Evolutionary conservation across 176 grass and related monocot species (phyloP).

Genomic region (Triticum monococcum): DNA sequence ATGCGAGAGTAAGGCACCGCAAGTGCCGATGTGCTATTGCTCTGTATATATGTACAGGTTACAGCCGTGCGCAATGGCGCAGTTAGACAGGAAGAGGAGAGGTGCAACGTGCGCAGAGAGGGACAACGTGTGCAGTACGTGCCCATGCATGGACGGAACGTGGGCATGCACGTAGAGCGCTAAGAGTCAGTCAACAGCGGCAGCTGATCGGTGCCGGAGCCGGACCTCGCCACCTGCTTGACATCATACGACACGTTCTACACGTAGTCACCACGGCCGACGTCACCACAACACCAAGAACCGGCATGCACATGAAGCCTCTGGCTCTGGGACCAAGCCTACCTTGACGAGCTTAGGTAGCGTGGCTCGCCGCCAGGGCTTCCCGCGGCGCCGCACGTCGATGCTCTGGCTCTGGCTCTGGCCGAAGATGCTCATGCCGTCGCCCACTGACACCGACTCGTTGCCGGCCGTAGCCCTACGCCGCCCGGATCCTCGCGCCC

Average conservation of each 20-base stretch:
- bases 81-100: too few species aligned
- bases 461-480: not conserved
- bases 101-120: too few species aligned
- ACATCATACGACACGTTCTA: constrained; percentile 20
- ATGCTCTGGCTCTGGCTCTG: constrained; percentile 43
- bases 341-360: constrained; percentile 43
- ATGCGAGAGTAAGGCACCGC: too few species aligned
- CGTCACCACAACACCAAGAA: not conserved
- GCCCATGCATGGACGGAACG: too few species aligned
- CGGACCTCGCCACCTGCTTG: not conserved
- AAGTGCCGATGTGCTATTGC: too few species aligned
- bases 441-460: constrained; percentile 46
- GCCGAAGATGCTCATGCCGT: constrained; percentile 70
- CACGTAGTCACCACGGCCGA: not conserved
- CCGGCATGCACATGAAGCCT: too few species aligned
- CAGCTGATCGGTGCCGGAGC: not conserved
- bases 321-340: not conserved
- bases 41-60: too few species aligned
- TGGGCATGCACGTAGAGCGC: too few species aligned
- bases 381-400: constrained; percentile 48
- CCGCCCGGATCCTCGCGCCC: not conserved
- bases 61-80: too few species aligned
- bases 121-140: too few species aligned
- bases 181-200: too few species aligned
- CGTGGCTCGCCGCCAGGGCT: constrained; percentile 30